Conservation (phyloP, 78 protist species). For the slime mould (Dictyostelium discoideum) region dicty_2.7 NC_007091.3:1116501-1117000, state of each 20-base stretch:
- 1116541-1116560: neutral
- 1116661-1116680: neutral
- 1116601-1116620: neutral
- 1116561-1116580: neutral
- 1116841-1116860: slow-evolving; percentile 35
- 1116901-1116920: slow-evolving; percentile 26
- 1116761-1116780: neutral
- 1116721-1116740: neutral
- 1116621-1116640: neutral
- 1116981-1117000: no score
- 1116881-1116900: slow-evolving; percentile 32
- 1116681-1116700: neutral
- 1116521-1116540: neutral
- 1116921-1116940: slow-evolving; percentile 14
- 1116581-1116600: neutral
- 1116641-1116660: slow-evolving; percentile 29
- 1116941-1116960: slow-evolving; percentile 47
- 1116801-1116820: neutral
- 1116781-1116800: slow-evolving; percentile 57
- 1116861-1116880: slow-evolving; percentile 66
- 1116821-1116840: slow-evolving; percentile 38
- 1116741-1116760: neutral
- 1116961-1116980: neutral
- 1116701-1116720: neutral
- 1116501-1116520: neutral